Evolutionary conservation across 2,329 filamentous ascomycete genomes (phyloP), one percentile per base, ranked within the genome.

Genomic region (Ceratocystis variospora): DNA sequence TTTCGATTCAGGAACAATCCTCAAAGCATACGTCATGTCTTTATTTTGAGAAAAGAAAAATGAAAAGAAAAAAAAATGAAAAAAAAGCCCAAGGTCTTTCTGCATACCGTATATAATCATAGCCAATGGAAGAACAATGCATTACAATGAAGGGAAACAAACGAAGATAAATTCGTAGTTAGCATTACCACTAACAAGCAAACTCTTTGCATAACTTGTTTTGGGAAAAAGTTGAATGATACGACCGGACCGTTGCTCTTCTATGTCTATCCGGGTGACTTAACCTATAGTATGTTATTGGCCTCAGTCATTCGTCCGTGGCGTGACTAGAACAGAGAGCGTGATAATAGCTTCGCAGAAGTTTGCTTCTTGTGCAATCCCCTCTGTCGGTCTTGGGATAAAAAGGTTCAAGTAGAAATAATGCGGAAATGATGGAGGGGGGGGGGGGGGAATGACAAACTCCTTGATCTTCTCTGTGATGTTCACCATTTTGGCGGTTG

Each of bases 401-500:
- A 59, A 59, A 25, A 19, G 55, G 25, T 33, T 64, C 22, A 64
- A 41, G 19, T 50, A 46, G 25, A 19, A 33, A 41, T 28, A 46
- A n/a, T 50, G 37, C 22, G 44, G 12, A 37, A 64, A 8, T 6
- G 15, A 10, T 12, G 62, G 22, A 41, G 7, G 15, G 55, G 15
- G 33, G 2, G 25, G 28, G 7, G 7, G 55, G n/a, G 45, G 28
- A 7, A 12, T 28, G 22, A 75, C 87, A 73, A 78, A 96, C 93
- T 97, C 94, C 83, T 99, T 99, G 80, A 99, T 99, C 83, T 96
- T 97, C 66, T 99, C 95, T 71, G 94, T 97, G 71, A 99, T 99
- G 80, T 97, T 97, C 77, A 97, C 94, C 94, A 99, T 99, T 41
- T 41, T 41, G 37, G 12, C 37, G 73, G 79, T 83, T 77, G 66